phyloP scores from a whole-genome alignment of 352 stramenopile species.

The Thraustochytrium sp. region DNA sequence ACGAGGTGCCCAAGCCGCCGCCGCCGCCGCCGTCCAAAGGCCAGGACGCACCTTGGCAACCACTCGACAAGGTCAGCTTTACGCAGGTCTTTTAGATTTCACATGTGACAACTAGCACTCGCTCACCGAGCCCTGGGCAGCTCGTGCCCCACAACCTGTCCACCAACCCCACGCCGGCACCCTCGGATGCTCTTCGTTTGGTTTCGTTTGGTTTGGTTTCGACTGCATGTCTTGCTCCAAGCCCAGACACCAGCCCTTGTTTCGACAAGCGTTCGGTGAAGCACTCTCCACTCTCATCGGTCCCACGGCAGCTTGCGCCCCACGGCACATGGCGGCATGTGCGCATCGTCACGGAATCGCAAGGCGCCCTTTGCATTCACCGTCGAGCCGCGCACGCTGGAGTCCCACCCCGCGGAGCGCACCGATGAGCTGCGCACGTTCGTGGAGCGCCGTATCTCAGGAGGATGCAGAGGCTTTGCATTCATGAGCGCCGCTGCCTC shows the following conservation, averaged over 20 bases:
- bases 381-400: neutral
- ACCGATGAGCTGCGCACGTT: neutral
- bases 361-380: neutral
- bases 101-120: too few species aligned
- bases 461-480: neutral
- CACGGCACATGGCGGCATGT: too few species aligned
- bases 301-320: neutral
- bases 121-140: too few species aligned
- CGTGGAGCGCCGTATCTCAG: neutral
- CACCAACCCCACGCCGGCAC: too few species aligned
- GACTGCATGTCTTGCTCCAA: too few species aligned
- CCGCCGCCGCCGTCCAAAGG: neutral
- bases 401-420: neutral
- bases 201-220: too few species aligned
- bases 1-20: neutral
- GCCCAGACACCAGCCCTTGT: too few species aligned
- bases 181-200: too few species aligned
- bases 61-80: neutral
- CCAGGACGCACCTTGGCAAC: neutral
- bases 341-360: neutral
- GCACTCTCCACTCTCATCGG: neutral
- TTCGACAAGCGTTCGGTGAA: neutral
- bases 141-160: too few species aligned
- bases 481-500: neutral
- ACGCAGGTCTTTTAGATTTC: neutral